Conservation (phyloP, 2,329 filamentous ascomycete species). For the Boeremia exigua region DNA sequence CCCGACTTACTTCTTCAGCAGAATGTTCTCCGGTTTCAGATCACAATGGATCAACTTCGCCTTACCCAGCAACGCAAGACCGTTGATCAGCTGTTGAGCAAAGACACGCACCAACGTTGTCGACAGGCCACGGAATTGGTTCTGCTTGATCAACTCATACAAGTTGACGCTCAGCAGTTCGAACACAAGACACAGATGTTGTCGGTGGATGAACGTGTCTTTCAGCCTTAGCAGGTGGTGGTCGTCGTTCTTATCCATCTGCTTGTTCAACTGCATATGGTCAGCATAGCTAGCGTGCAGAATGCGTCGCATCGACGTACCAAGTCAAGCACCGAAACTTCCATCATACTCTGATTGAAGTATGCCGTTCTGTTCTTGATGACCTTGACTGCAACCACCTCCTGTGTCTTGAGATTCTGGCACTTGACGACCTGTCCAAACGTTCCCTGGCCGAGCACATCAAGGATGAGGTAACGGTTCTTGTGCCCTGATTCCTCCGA, state of each 20-base stretch:
- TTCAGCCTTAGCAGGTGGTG: slow-evolving; percentile 93
- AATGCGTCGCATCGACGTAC: slow-evolving; percentile 57
- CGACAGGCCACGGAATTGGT: slow-evolving; percentile 96
- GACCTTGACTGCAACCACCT: slow-evolving; percentile 98
- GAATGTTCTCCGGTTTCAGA: slow-evolving; percentile 96
- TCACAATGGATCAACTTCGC: slow-evolving; percentile 97
- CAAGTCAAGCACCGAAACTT: slow-evolving; percentile 95
- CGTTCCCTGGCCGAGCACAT: slow-evolving; percentile 95
- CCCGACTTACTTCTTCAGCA: slow-evolving; percentile 80
- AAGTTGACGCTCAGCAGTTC: slow-evolving; percentile 96
- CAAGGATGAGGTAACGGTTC: slow-evolving; percentile 96
- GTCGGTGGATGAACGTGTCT: slow-evolving; percentile 96
- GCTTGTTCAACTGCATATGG: slow-evolving; percentile 81
- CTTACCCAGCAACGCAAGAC: slow-evolving; percentile 90
- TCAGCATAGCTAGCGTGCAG: slow-evolving; percentile 13
- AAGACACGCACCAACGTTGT: slow-evolving; percentile 97
- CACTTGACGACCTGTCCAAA: slow-evolving; percentile 99
- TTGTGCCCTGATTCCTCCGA: slow-evolving; percentile 99
- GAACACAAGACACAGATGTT: slow-evolving; percentile 96
- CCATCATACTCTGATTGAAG: slow-evolving; percentile 99
- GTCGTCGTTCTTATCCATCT: slow-evolving; percentile 99
- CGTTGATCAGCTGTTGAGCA: slow-evolving; percentile 93
- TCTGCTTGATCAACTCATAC: slow-evolving; percentile 99
- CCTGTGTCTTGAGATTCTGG: slow-evolving; percentile 96
- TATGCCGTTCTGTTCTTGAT: slow-evolving; percentile 99